Base-by-base conservation (phyloP, 2,329 filamentous ascomycete genomes). In the Tolypocladium ophioglossoides region DNA sequence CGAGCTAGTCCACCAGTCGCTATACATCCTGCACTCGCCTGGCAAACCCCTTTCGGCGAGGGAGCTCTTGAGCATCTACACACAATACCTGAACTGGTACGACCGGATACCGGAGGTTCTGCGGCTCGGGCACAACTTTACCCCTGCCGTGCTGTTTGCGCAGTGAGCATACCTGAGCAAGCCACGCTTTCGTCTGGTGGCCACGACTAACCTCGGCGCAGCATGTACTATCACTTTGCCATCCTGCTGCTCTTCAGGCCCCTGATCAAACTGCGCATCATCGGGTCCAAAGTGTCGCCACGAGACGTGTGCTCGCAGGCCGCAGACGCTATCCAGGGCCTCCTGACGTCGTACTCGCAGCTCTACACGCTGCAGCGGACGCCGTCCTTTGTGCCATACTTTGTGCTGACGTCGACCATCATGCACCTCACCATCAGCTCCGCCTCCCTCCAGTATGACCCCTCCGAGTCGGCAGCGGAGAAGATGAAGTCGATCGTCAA, bases 171-270 rank as follows among this genome's bases (percentile, higher is more conserved):
- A 16, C 16, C 9, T 30, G 3, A 30, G 18, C 41, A 30, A n/a
- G 41, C 41, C 10, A 11, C 14, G 22, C 24, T 10, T 16, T 30
- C 14, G 41, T 11, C 24, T 10, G 24, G n/a, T 52, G 12, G 20
- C 10, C 30, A 37, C 9, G 18, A 20, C 55, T 65, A 41, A 59
- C 49, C 9, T 18, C 50, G 12, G 4, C 12, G 7, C 55, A 85
- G 82, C 65, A 85, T 87, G 83, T 83, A 87, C 58, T 86, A 87
- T 63, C 79, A 87, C 62, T 85, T 84, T 57, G 79, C 82, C 34
- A 84, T 85, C n/a, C 68, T 87, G 0, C 78, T 89, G n/a, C 77
- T 91, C 1, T 90, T 90, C 64, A 78, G 87, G 8, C 87, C 87
- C 0, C 75, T 90, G 39, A 84, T 89, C 63, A 87, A 82, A 58